Evolutionary conservation across 208 protist genomes (phyloP).

Genomic region (Trypanosoma mega): DNA sequence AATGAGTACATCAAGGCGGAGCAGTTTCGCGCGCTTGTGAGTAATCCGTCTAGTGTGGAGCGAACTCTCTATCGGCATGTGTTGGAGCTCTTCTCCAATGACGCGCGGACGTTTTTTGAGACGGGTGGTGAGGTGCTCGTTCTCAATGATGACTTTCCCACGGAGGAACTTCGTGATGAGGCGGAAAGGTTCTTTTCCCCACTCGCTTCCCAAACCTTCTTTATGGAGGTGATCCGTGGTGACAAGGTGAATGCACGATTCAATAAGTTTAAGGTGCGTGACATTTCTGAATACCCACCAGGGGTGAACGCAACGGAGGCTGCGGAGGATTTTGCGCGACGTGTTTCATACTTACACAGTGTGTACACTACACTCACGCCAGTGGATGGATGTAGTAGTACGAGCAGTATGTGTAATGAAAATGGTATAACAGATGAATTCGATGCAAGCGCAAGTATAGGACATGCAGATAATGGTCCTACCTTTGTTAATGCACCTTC

Average conservation of each 20-base stretch:
- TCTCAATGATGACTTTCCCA: constrained; percentile 86
- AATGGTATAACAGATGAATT: neutral
- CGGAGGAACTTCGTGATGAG: constrained; percentile 68
- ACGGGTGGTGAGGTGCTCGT: constrained; percentile 75
- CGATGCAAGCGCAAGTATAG: too few relatives aligned
- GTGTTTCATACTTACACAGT: constrained; percentile 45
- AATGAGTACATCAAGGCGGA: constrained; percentile 55
- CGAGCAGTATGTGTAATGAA: neutral
- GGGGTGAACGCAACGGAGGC: constrained; percentile 31
- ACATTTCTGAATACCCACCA: constrained; percentile 65
- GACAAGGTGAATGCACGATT: constrained; percentile 44
- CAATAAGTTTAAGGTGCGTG: constrained; percentile 62
- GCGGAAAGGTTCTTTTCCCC: constrained; percentile 60
- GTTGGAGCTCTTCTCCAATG: constrained; percentile 53
- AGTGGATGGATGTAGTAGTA: neutral
- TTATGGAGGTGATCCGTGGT: constrained; percentile 80
- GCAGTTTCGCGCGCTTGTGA: constrained; percentile 61
- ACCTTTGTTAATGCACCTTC: neutral
- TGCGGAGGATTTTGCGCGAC: constrained; percentile 51
- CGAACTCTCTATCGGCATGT: constrained; percentile 67
- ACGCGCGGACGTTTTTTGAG: constrained; percentile 70
- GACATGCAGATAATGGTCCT: too few relatives aligned
- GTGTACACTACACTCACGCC: constrained; percentile 55
- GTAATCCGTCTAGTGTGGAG: constrained; percentile 46
- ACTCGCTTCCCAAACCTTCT: constrained; percentile 58